A percentile compares a stretch with the other conserved stretches of the same genome.
phyloP scores from a whole-genome alignment of 495 filamentous ascomycete genomes.

The Penicillium cataractarum region DNA sequence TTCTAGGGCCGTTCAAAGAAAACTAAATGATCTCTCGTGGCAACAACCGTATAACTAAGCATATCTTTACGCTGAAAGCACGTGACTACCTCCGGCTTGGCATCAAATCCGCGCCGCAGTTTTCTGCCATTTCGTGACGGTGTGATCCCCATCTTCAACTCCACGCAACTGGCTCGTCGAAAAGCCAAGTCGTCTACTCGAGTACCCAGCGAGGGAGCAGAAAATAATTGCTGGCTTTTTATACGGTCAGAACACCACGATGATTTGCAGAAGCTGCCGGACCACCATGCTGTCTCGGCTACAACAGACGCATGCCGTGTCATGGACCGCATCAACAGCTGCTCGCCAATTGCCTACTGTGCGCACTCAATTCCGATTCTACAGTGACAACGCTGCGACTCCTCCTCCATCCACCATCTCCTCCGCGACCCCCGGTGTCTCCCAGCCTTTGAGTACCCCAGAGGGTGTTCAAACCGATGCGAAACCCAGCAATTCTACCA shows the following conservation, averaged over 20 bases:
- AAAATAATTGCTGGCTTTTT: not conserved
- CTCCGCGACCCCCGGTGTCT: conserved; percentile 49
- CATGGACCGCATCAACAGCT: conserved; percentile 35
- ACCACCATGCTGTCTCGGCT: conserved; percentile 46
- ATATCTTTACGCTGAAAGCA: conserved; percentile 14
- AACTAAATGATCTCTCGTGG: not conserved
- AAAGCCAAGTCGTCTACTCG: not conserved
- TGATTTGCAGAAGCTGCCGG: conserved; percentile 56
- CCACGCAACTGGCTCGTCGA: conserved; percentile 8
- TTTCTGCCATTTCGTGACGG: conserved; percentile 35
- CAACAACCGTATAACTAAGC: not conserved
- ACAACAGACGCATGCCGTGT: conserved; percentile 35
- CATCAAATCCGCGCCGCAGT: conserved; percentile 49
- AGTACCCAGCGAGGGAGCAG: not conserved
- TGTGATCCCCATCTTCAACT: conserved; percentile 13
- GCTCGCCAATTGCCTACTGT: conserved; percentile 34
- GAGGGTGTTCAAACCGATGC: conserved; percentile 38
- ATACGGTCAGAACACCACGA: conserved; percentile 22
- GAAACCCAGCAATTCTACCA: conserved; percentile 30
- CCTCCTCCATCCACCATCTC: conserved; percentile 48
- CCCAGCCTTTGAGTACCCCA: conserved; percentile 50
- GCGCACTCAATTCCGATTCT: conserved; percentile 42
- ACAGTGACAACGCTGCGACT: conserved; percentile 41
- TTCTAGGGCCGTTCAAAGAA: not conserved
- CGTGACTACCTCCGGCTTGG: conserved; percentile 48